Percentiles rank a stretch among this genome's conserved stretches.
Evolutionary conservation across 148 eudicot genomes (phyloP).

Genomic region (Tetragonia tetragonoides): DNA sequence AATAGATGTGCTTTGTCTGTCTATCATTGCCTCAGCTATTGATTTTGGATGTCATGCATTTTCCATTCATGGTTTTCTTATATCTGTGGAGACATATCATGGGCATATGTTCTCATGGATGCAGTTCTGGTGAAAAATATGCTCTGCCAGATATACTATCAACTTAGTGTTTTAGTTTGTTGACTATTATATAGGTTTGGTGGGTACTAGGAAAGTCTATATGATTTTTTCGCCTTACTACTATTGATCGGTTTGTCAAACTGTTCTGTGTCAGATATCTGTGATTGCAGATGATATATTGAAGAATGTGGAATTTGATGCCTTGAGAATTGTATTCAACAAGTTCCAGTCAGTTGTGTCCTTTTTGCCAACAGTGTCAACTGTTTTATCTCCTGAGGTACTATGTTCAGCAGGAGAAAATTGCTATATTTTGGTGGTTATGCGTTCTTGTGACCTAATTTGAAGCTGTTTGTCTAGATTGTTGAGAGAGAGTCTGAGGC

Average conservation of each 20-base stretch:
- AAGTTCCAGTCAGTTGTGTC: conserved; percentile 84
- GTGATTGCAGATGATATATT: conserved; percentile 89
- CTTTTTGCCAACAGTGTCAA: conserved; percentile 76
- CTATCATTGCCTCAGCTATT: not conserved
- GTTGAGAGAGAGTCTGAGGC: conserved; percentile 85
- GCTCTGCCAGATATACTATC: not conserved
- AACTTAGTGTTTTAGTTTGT: not conserved
- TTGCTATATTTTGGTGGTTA: not conserved
- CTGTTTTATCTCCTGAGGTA: conserved; percentile 93
- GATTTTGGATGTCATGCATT: not conserved
- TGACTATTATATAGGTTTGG: not conserved
- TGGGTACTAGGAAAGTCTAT: not conserved
- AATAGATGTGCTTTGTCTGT: not conserved
- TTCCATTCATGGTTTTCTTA: not conserved
- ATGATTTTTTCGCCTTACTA: not conserved
- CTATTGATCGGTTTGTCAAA: not conserved
- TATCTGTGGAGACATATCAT: not conserved
- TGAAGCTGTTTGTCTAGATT: conserved; percentile 40
- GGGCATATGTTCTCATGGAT: not conserved
- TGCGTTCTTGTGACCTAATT: not conserved
- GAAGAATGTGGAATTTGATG: conserved; percentile 90
- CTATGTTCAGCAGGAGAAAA: not conserved
- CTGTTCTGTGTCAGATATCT: conserved; percentile 59
- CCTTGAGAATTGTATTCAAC: conserved; percentile 85
- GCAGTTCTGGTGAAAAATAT: not conserved